Conservation (phyloP, 495 filamentous ascomycete genomes). For the Beverwykella pulmonaria region DNA sequence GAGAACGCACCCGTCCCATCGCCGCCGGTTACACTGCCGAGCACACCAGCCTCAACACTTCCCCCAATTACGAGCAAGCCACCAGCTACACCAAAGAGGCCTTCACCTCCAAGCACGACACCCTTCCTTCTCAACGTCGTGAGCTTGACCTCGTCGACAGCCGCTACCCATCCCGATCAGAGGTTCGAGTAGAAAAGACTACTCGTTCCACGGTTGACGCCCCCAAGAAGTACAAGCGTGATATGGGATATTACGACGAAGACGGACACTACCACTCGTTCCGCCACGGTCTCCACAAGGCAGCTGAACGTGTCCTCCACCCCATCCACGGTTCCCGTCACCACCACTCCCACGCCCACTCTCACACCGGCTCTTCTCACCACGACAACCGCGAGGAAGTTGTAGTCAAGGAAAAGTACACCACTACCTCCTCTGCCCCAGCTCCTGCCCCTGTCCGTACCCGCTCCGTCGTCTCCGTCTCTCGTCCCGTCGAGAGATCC, state of each 20-base stretch:
- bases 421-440: constrained; percentile 18
- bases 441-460: constrained; percentile 14
- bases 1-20: constrained; percentile 74
- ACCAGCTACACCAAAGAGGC: constrained; percentile 27
- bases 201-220: constrained; percentile 54
- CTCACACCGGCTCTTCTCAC: constrained; percentile 34
- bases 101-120: constrained; percentile 27
- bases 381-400: constrained; percentile 44
- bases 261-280: constrained; percentile 94
- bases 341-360: constrained; percentile 36
- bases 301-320: constrained; percentile 69
- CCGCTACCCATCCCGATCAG: constrained; percentile 45
- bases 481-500: constrained; percentile 29
- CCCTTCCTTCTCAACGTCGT: constrained; percentile 5
- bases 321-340: constrained; percentile 57
- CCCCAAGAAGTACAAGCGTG: constrained; percentile 57
- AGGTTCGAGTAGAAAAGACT: constrained; percentile 46
- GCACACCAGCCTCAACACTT: constrained; percentile 40
- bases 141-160: constrained; percentile 33
- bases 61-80: constrained; percentile 32
- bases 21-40: constrained; percentile 63
- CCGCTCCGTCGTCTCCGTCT: constrained; percentile 11
- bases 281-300: constrained; percentile 81
- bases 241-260: constrained; percentile 99
- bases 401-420: constrained; percentile 46